Evolutionary conservation across 2,329 filamentous ascomycete species (phyloP), one percentile per base, ranked within the genome.

Genomic region (Myriosclerotinia duriaeana): DNA sequence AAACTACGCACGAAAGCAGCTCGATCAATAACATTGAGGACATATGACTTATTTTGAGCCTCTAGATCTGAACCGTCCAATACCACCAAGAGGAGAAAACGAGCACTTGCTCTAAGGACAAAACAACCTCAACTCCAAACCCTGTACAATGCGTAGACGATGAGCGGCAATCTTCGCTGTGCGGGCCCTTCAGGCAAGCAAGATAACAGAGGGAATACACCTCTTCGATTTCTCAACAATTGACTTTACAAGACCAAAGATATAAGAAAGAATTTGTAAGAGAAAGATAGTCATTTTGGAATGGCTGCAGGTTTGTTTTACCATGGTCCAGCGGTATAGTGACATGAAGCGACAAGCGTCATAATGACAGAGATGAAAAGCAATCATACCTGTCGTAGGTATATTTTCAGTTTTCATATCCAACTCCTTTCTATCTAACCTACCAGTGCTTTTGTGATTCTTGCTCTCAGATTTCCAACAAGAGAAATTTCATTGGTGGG

Each of bases 401-500:
- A 4, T 59, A 22, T 48, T 38, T 11, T 60, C 56, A 22, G 12
- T 30, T 38, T 48, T 60, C 30, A 60, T 48, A 50, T 48, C 12
- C 20, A 8, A 48, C 1, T 38, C 30, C n/a, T 26, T 22, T n/a
- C 20, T 12, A 7, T 48, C 2, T 22, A 20, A 12, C 5, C 30
- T 20, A 12, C 7, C 11, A 22, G 17, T n/a, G 36, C 11, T 48
- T 20, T 26, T 46, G 55, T 46, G 26, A 15, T 46, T 50, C 14
- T 26, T 12, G 2, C 20, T 38, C 5, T 14, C 42, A 12, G 5
- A 38, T 50, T 38, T 60, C 20, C n/a, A 36, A 50, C 8, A 20
- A 60, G 44, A 26, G 17, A 60, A 48, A 60, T 60, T 60, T 50
- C 44, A 60, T 60, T 60, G 56, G 56, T 60, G 30, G 20, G 42